Evolutionary conservation across 768 basidiomycete species (phyloP).

Genomic region (Candolleomyces efflorescens): DNA sequence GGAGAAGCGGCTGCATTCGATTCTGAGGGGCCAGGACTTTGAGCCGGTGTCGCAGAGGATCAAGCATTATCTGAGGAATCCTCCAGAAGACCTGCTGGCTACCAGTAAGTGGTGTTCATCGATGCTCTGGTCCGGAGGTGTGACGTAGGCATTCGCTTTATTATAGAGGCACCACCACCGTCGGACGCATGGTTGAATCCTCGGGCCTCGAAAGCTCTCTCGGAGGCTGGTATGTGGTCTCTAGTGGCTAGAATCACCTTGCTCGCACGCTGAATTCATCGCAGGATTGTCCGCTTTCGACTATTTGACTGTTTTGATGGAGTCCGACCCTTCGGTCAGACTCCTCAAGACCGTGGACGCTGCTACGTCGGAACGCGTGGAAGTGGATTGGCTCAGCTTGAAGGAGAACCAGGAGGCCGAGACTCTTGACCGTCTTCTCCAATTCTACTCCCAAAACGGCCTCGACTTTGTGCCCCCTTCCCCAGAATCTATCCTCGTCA

Average conservation of each 20-base stretch:
- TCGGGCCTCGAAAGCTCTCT: neutral
- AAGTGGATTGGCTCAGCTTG: neutral
- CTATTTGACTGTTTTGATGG: slow-evolving; percentile 7
- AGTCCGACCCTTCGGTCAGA: slow-evolving; percentile 6
- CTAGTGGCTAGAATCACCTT: neutral
- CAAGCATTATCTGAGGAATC: slow-evolving; percentile 7
- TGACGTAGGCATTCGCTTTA: neutral
- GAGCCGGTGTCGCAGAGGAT: slow-evolving; percentile 5
- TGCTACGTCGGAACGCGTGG: slow-evolving; percentile 1
- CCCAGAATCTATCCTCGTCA: neutral
- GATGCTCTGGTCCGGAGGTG: neutral
- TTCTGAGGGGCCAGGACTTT: slow-evolving; percentile 1
- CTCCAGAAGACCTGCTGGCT: neutral
- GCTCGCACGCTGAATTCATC: neutral
- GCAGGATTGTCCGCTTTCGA: neutral
- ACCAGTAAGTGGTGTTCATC: neutral
- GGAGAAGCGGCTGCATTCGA: slow-evolving; percentile 7
- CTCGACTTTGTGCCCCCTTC: slow-evolving; percentile 6
- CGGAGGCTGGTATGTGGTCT: neutral
- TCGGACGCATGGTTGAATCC: slow-evolving; percentile 2
- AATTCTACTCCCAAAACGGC: slow-evolving; percentile 7
- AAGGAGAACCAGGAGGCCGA: neutral
- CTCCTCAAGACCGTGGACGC: slow-evolving; percentile 1
- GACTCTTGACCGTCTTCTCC: slow-evolving; percentile 1
- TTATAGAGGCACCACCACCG: neutral